Percentiles rank a stretch among this genome's conserved stretches.
Evolutionary conservation across 306 rosid species (phyloP).

Genomic region (Malus orientalis): DNA sequence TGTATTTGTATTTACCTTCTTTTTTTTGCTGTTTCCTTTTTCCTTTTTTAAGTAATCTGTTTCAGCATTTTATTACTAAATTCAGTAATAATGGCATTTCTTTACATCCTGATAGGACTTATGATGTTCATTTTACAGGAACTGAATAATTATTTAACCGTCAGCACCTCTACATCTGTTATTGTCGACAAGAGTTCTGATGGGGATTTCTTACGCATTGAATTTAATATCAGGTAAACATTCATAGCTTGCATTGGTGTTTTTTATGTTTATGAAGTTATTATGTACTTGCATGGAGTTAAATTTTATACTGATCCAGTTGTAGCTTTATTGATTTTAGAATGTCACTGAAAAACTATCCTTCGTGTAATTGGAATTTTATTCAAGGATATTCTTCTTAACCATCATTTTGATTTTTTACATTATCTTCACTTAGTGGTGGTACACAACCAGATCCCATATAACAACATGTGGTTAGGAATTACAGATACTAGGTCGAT

Average conservation of each 20-base stretch:
- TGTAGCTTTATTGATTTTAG: slow-evolving; percentile 8
- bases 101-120: background rate
- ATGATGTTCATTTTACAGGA: slow-evolving; percentile 47
- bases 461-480: background rate
- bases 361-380: background rate
- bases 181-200: slow-evolving; percentile 87
- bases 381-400: background rate
- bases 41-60: background rate
- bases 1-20: background rate
- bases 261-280: background rate
- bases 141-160: slow-evolving; percentile 69
- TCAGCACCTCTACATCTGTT: slow-evolving; percentile 82
- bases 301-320: slow-evolving; percentile 1
- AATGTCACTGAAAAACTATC: background rate
- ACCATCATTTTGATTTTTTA: background rate
- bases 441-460: background rate
- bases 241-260: background rate
- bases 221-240: slow-evolving; percentile 79
- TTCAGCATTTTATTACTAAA: background rate
- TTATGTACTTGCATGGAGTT: background rate
- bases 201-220: slow-evolving; percentile 76
- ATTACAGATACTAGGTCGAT: background rate
- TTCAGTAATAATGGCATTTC: background rate
- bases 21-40: too few relatives aligned
- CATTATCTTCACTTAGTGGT: background rate